Percentiles rank a stretch among this genome's conserved stretches.
Conservation (phyloP, 139 green algal species). For the Volvox africanus region DNA sequence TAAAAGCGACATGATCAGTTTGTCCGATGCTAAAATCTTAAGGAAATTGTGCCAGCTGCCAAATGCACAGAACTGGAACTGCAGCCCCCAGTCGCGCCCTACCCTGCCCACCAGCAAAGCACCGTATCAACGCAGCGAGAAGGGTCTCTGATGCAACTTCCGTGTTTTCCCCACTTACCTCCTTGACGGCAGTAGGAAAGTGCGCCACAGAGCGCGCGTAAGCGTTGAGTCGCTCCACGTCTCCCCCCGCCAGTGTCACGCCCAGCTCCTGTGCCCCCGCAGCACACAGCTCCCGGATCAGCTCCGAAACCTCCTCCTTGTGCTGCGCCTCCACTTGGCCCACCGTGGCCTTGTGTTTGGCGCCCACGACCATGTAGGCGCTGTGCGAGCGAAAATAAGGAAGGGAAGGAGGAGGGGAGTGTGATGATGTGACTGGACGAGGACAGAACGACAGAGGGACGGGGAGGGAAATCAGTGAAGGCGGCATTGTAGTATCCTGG, state of each 20-base stretch:
- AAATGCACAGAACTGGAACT: too few relatives aligned
- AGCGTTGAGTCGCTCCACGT: constrained; percentile 84
- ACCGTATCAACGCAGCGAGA: too few relatives aligned
- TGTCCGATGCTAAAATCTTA: too few relatives aligned
- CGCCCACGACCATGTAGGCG: constrained; percentile 96
- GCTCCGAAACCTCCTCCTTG: constrained; percentile 70
- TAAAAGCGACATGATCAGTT: too few relatives aligned
- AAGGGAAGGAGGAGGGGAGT: background rate
- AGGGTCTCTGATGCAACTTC: too few relatives aligned
- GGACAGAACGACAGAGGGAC: too few relatives aligned
- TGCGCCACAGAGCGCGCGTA: constrained; percentile 94
- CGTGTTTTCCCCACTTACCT: constrained; percentile 62
- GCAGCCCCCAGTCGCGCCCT: too few relatives aligned
- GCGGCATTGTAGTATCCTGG: too few relatives aligned
- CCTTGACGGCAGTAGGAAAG: constrained; percentile 98
- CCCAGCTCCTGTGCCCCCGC: constrained; percentile 77
- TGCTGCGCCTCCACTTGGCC: constrained; percentile 90
- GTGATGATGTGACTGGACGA: too few relatives aligned
- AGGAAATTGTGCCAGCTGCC: too few relatives aligned
- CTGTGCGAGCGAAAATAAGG: constrained; percentile 44
- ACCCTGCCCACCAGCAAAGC: too few relatives aligned
- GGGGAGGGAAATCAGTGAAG: too few relatives aligned
- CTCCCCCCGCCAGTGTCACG: constrained; percentile 66
- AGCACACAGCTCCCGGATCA: constrained; percentile 91
- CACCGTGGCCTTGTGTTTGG: constrained; percentile 83